A percentile compares a stretch with the other conserved stretches of the same genome.
phyloP scores from a whole-genome alignment of 495 filamentous ascomycete species.

The Xylaria castorea region DNA sequence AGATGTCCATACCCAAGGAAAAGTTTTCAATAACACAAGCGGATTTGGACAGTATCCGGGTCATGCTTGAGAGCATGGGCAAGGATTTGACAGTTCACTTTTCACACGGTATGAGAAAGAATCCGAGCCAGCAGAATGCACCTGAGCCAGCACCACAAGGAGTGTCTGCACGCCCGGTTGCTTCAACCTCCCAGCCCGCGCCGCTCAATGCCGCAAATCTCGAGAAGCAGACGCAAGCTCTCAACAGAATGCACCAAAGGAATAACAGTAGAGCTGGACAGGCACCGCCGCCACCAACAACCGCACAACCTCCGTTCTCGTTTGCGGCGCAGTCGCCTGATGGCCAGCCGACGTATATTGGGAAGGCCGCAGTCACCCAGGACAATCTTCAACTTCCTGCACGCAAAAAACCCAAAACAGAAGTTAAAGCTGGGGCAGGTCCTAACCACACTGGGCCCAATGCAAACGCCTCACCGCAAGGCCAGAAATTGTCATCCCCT shows the following conservation, averaged over 20 bases:
- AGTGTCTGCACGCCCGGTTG: constrained; percentile 30
- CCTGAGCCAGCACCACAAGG: constrained; percentile 31
- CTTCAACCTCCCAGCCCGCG: constrained; percentile 45
- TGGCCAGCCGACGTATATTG: constrained; percentile 66
- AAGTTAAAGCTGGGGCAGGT: constrained; percentile 45
- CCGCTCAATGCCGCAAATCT: constrained; percentile 72
- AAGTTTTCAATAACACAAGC: constrained; percentile 63
- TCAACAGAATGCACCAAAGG: constrained; percentile 56
- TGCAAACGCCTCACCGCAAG: constrained; percentile 54
- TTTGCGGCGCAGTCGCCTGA: constrained; percentile 75
- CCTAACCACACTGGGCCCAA: constrained; percentile 35
- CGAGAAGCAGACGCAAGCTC: constrained; percentile 66
- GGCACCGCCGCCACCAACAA: constrained; percentile 68
- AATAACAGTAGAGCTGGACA: constrained; percentile 46
- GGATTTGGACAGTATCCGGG: constrained; percentile 60
- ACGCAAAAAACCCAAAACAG: constrained; percentile 61
- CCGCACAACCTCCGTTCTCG: constrained; percentile 68
- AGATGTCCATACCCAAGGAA: constrained; percentile 56
- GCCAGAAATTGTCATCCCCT: constrained; percentile 52
- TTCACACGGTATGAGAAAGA: constrained; percentile 33
- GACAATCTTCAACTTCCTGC: constrained; percentile 60
- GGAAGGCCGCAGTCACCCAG: constrained; percentile 52
- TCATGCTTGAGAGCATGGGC: constrained; percentile 51
- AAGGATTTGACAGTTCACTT: constrained; percentile 38
- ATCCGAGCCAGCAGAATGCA: constrained; percentile 30